Base-by-base conservation (phyloP, 495 filamentous ascomycete species). In the Aeminium ludgeri region DNA sequence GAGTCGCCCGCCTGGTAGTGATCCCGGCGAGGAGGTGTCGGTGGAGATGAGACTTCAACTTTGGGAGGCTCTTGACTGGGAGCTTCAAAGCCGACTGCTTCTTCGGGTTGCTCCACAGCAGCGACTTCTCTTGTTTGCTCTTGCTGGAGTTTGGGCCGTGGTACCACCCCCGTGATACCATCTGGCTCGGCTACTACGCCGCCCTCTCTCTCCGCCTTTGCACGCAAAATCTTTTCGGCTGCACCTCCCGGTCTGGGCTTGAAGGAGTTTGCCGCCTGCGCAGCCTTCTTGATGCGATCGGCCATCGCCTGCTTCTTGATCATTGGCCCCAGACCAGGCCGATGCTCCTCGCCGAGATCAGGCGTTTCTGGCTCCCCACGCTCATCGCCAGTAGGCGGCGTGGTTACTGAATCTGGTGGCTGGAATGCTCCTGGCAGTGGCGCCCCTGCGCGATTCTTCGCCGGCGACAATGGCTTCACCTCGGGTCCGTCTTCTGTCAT, bases 271-370 rank as follows among this genome's bases (percentile, higher is more conserved):
- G 81, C 78, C n/a, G 84, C 75, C 25, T 69, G 75, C 10, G 89
- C 86, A 27, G 85, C 86, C 55, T 85, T 86, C 52, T 79, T 77
- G 45, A 95, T 76, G n/a, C 72, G 65, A 27, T 74, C 76, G 19
- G 80, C 82, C 49, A 89, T 66, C 0, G 75, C 76, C 49, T 72
- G 73, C 42, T 85, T 76, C 59, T 86, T 89, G 41, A 93, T 76
- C 85, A 92, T 93, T 29, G 85, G 83, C 0, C 82, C 84, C 16
- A 93, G 71, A 1, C 85, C 86, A 20, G 86, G 86, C 15, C 82
- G 72, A 49, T 73, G 66, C 19, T 54, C 57, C 31, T 69, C 69
- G 11, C 59, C 68, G 8, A 17, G 34, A 20, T 39, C 36, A 19
- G 79, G 74, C 0, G 3, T 36, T 25, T 68, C 64, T 34, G 41